These are phyloP conservation scores for Bruguiera hainesii DNA, from an alignment of 441 rosid genomes.

Conservation along the genomic window DNA sequence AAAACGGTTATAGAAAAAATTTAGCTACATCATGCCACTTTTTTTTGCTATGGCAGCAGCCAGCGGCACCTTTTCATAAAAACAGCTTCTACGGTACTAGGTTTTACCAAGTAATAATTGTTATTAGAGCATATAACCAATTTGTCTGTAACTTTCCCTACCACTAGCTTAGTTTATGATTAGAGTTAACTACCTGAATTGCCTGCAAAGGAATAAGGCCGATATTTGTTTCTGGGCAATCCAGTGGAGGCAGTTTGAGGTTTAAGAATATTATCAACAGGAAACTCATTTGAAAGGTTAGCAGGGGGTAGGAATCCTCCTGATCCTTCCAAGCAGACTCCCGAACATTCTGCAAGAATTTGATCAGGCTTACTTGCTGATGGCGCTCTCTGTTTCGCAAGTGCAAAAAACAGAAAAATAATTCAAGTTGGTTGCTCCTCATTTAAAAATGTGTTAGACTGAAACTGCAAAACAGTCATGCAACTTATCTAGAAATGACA, in stretches of 20 bases:
- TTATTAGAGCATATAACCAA: neutral
- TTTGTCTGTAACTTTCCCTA: neutral
- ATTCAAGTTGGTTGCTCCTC: conserved; percentile 10
- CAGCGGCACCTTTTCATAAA: neutral
- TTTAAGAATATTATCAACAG: conserved; percentile 30
- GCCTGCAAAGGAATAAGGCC: conserved; percentile 42
- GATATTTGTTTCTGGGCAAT: conserved; percentile 35
- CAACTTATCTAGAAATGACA: neutral
- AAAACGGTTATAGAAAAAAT: no score
- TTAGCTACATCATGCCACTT: no score
- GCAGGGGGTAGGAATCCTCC: conserved; percentile 25
- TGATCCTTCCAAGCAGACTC: conserved; percentile 26
- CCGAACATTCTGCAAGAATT: conserved; percentile 35
- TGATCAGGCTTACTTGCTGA: conserved; percentile 31
- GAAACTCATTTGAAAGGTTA: conserved; percentile 34
- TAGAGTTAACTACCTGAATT: conserved; percentile 41
- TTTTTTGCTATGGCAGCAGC: no score
- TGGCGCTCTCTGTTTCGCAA: conserved; percentile 28
- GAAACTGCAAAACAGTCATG: neutral
- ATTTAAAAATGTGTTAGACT: neutral
- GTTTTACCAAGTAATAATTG: neutral
- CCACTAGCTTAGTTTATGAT: neutral
- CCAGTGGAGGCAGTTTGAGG: conserved; percentile 36
- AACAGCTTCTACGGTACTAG: neutral
- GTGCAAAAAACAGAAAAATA: neutral